Conservation (phyloP, 2,329 filamentous ascomycete genomes). For the Mycocentrospora acerina region DNA sequence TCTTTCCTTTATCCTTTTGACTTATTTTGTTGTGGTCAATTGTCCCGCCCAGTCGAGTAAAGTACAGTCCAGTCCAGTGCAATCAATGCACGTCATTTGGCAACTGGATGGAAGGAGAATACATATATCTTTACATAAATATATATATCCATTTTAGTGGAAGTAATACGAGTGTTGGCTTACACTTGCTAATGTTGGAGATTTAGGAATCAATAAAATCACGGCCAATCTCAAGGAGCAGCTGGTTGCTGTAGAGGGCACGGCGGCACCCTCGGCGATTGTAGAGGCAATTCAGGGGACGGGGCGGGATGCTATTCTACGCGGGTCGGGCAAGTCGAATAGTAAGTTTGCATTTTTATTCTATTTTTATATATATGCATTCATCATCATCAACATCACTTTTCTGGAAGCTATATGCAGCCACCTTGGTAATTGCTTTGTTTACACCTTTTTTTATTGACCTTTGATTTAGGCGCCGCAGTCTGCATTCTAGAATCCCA, state of each 20-base stretch:
- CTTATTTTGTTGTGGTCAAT: too few relatives aligned
- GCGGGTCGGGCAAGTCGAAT: slow-evolving; percentile 82
- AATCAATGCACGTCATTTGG: slow-evolving; percentile 23
- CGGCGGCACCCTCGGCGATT: slow-evolving; percentile 86
- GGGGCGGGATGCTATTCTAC: slow-evolving; percentile 89
- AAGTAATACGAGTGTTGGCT: not conserved
- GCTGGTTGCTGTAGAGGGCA: slow-evolving; percentile 82
- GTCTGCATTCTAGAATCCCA: slow-evolving; percentile 96
- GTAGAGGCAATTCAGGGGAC: slow-evolving; percentile 86
- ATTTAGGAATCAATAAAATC: slow-evolving; percentile 74
- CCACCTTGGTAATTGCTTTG: too few relatives aligned
- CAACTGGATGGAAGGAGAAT: too few relatives aligned
- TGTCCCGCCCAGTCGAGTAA: too few relatives aligned
- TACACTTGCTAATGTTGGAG: slow-evolving; percentile 8
- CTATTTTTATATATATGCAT: too few relatives aligned
- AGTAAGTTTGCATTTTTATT: slow-evolving; percentile 61
- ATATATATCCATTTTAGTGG: too few relatives aligned
- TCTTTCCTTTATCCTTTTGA: too few relatives aligned
- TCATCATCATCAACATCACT: too few relatives aligned
- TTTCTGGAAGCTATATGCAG: too few relatives aligned
- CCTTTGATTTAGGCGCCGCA: slow-evolving; percentile 65
- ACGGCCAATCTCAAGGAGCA: slow-evolving; percentile 81
- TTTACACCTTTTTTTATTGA: too few relatives aligned
- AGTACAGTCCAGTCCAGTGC: too few relatives aligned
- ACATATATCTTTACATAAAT: too few relatives aligned